These are phyloP conservation scores for Barnettozyma populi DNA, from an alignment of 805 yeast genomes.

Conservation along the genomic window DNA sequence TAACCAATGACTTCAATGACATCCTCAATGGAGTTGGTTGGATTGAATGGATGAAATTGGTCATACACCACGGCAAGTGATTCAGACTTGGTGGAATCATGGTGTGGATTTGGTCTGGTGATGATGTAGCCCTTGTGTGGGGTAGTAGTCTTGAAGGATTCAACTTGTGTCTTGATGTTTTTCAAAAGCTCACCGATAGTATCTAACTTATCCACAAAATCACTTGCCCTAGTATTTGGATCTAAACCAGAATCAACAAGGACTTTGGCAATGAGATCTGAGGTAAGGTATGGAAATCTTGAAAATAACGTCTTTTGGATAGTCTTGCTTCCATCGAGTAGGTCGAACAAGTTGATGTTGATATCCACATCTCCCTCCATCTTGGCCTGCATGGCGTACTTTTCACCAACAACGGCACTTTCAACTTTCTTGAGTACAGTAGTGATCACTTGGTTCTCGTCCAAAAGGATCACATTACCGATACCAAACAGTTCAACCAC, in stretches of 20 bases:
- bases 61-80: slow-evolving; percentile 46
- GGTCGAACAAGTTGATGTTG: slow-evolving; percentile 20
- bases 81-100: slow-evolving; percentile 37
- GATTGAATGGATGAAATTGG: slow-evolving; percentile 66
- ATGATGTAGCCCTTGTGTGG: slow-evolving; percentile 57
- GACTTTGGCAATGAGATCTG: slow-evolving; percentile 64
- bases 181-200: slow-evolving; percentile 39
- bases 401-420: slow-evolving; percentile 69
- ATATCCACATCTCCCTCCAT: slow-evolving; percentile 1
- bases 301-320: slow-evolving; percentile 67
- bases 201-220: slow-evolving; percentile 23
- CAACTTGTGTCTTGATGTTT: slow-evolving; percentile 41
- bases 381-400: slow-evolving; percentile 32
- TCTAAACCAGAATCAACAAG: slow-evolving; percentile 35
- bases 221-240: slow-evolving; percentile 35
- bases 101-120: slow-evolving; percentile 51
- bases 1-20: slow-evolving; percentile 56
- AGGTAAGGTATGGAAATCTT: slow-evolving; percentile 67
- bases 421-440: slow-evolving; percentile 62
- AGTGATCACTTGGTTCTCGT: slow-evolving; percentile 69
- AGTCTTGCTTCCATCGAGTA: slow-evolving; percentile 35
- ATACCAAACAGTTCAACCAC: slow-evolving; percentile 94
- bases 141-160: slow-evolving; percentile 29
- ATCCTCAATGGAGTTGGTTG: slow-evolving; percentile 29
- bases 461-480: slow-evolving; percentile 80